Base-by-base conservation (phyloP, 345 rosid species). In the Orychophragmus violaceus region DNA sequence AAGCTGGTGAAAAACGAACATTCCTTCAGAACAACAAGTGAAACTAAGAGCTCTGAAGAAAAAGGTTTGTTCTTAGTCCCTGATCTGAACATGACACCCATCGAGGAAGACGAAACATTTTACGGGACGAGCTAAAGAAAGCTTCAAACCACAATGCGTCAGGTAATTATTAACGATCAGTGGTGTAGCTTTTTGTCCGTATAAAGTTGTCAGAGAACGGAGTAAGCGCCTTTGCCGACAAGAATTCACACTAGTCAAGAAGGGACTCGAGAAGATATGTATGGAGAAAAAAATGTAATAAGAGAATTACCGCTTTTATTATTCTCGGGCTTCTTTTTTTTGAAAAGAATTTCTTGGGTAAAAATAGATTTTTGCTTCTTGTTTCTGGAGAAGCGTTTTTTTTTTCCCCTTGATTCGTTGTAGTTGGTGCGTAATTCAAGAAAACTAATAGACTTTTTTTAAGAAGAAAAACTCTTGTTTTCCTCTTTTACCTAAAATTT, bases 81-180 rank as follows among this genome's bases (percentile, higher is more conserved):
- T 29, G 97, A 91, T 82, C 81, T 91, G 35, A 91, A 91, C 52
- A 82, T 83, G 87, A 68, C 73, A 74, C 93, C 87, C 1, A 52
- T 54, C 0, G 91, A 80, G n/a, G 89, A 76, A 59, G 89, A 84
- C 21, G 80, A 74, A 13, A 76, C 62, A 8, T 52, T 76, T 58
- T 70, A 63, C 12, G 79, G 82, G 23, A 35, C 28, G 49, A 78
- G 88, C 60, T 80, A 80, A 68, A 27, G 41, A 54, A 68, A 69
- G 49, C 58, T 58, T 17, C 0, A 23, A 11, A 10, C 33, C 3
- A 36, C 9, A 16, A 10, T 42, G 51, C 51, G 9, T 39, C 45
- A 41, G 63, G 50, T 56, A 57, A 23, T 57, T n/a, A 32, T 17
- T 29, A 66, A 54, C 37, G 21, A 52, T 17, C 13, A 53, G 8